Base-by-base conservation (phyloP, 495 filamentous ascomycete genomes). In the Aspergillus ellipticus region DNA sequence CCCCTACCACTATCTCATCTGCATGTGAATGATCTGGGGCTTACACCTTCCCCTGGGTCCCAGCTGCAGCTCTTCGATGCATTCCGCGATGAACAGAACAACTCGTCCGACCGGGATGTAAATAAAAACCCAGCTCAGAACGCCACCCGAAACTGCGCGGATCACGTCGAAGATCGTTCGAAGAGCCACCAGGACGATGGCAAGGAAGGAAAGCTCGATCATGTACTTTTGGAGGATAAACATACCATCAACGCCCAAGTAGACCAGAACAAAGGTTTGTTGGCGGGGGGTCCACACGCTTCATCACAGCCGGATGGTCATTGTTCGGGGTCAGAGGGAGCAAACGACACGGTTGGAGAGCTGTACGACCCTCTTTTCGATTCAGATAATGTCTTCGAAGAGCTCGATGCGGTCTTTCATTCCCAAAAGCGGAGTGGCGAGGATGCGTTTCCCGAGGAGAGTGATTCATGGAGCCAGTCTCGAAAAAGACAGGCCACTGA, bases 21-120 rank as follows among this genome's bases (percentile, higher is more conserved):
- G 54, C 42, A 65, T 63, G 54, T 66, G 49, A 65, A 63, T 66
- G 67, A 75, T 66, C 70, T 71, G 70, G 72, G 71, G 71, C 72
- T 75, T 75, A 75, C 72, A 75, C 70, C 66, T 67, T 53, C 64
- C 70, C 72, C 72, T 61, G 65, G 68, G 58, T 69, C 67, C 42
- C 68, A 70, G 60, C 61, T 58, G 63, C 65, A 67, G 57, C 61
- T 56, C 37, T 43, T 53, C 48, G 59, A 60, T 48, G 26, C 31
- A 26, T 11, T 33, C 26, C 54, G 24, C 37, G 51, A 52, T 54
- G 58, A 61, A 39, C 51, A 50, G 19, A 56, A 47, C 43, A 29
- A 6, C 39, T 41, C n/a, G 49, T 37, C 49, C 31, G 41, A 20
- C 41, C 47, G 45, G 22, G 39, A 26, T n/a, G 51, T 43, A 19